phyloP scores from a whole-genome alignment of 345 rosid species.

The Gossypium bickii region DNA sequence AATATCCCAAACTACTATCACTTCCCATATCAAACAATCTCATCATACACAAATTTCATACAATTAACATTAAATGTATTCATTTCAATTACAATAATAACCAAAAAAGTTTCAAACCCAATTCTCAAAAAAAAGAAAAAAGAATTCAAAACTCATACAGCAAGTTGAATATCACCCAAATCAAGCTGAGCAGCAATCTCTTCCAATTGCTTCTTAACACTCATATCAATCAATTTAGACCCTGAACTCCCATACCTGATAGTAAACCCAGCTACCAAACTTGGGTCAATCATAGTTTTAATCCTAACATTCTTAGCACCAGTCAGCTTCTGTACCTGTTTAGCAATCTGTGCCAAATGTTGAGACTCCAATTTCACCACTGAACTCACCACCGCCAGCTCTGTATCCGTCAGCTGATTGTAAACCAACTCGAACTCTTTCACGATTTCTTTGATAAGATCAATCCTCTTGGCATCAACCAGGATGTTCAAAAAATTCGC shows the following conservation, averaged over 20 bases:
- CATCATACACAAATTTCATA: neutral
- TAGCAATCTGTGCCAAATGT: constrained; percentile 81
- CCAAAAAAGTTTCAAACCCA: neutral
- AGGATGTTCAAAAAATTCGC: constrained; percentile 68
- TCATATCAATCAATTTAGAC: constrained; percentile 87
- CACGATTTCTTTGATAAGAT: constrained; percentile 56
- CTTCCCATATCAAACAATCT: neutral
- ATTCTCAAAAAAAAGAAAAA: neutral
- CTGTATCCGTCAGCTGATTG: constrained; percentile 64
- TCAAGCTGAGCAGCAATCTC: constrained; percentile 82
- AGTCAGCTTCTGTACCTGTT: constrained; percentile 88
- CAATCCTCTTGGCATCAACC: constrained; percentile 58
- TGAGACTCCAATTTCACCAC: constrained; percentile 76
- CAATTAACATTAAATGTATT: neutral
- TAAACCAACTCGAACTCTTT: constrained; percentile 69
- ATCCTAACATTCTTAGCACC: constrained; percentile 84
- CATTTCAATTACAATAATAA: constrained; percentile 5
- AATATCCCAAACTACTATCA: neutral
- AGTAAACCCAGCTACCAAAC: constrained; percentile 88
- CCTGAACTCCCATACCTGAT: constrained; percentile 70
- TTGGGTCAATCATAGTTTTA: constrained; percentile 69
- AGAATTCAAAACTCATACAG: constrained; percentile 26
- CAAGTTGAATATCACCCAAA: constrained; percentile 63
- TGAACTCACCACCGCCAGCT: constrained; percentile 73
- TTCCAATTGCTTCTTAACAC: constrained; percentile 91